Evolutionary conservation across 1,284 basidiomycete genomes (phyloP), one percentile per base, ranked within the genome.

Genomic region (Boletus hoseneyae): DNA sequence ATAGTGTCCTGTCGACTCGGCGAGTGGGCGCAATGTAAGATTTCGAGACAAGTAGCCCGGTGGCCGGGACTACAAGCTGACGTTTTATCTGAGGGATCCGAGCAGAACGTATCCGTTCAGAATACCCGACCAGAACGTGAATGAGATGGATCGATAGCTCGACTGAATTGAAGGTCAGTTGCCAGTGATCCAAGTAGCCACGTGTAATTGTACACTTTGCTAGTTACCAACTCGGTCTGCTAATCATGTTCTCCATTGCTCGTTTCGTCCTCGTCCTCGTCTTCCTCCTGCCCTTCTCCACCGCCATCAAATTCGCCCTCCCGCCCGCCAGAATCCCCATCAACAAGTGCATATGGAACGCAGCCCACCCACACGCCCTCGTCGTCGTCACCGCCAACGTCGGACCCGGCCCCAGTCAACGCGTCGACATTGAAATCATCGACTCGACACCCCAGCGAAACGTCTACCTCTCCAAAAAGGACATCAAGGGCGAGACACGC

Each of bases 371-470:
- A 3, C 84, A 93, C 61, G 82, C 90, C 7, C 83, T 97, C 27
- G 90, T 96, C 61, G 91, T 99, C 58, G 91, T 97, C 58, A 97
- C 96, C 0, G 93, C 93, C 49, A 96, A 96, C 65, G 84, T 94
- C 34, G 83, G 85, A 0, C 76, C 84, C 0, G 87, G 87, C 1
- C 72, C 70, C 1, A 76, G 78, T 53, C 91, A 94, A 70, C 80
- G 91, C 18, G 77, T 97, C 36, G 96, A 99, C 73, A 80, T 99
- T 56, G 92, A 97, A 66, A 93, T 99, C 55, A 73, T 97, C 47
- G 97, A 99, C 72, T 92, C 93, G 11, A 88, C 85, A 46, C 77
- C 86, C 41, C 82, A 88, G 65, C 84, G 85, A 64, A 98, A 97
- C 68, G 82, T 96, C 16, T 99, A 98, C 70, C 76, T 97, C 58